Evolutionary conservation across 306 rosid genomes (phyloP).

Genomic region (Trifolium subterraneum): DNA sequence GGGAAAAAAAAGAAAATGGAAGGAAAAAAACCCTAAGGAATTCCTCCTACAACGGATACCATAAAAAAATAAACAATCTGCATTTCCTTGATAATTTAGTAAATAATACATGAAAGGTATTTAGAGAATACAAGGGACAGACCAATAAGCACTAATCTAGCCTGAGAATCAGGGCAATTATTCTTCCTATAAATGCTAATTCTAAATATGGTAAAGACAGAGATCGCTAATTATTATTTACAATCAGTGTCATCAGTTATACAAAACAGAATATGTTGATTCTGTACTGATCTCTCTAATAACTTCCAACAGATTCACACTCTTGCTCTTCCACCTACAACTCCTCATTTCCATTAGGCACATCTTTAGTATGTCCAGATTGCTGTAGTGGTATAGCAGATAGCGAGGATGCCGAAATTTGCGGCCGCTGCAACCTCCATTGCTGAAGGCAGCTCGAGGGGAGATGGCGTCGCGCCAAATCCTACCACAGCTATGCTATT

Average conservation of each 20-base stretch:
- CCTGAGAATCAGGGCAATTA: neutral
- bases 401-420: no score
- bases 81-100: neutral
- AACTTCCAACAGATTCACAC: neutral
- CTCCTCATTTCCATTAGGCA: no score
- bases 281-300: neutral
- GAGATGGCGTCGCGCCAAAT: no score
- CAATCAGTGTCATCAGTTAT: neutral
- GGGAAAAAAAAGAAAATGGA: neutral
- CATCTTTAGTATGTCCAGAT: no score
- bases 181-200: neutral
- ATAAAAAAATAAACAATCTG: neutral
- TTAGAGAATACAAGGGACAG: neutral
- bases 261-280: no score
- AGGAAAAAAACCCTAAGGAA: neutral
- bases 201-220: neutral
- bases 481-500: no score
- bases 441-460: no score
- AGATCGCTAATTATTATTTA: neutral
- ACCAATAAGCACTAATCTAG: neutral
- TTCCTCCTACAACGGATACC: neutral
- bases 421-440: no score
- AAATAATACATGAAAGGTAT: neutral
- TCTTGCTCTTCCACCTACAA: no score
- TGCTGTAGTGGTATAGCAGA: no score